A percentile compares a stretch with the other conserved stretches of the same genome.
These are phyloP conservation scores for Xanthoconium separans DNA, from an alignment of 1,284 basidiomycete genomes.

Conservation along the genomic window DNA sequence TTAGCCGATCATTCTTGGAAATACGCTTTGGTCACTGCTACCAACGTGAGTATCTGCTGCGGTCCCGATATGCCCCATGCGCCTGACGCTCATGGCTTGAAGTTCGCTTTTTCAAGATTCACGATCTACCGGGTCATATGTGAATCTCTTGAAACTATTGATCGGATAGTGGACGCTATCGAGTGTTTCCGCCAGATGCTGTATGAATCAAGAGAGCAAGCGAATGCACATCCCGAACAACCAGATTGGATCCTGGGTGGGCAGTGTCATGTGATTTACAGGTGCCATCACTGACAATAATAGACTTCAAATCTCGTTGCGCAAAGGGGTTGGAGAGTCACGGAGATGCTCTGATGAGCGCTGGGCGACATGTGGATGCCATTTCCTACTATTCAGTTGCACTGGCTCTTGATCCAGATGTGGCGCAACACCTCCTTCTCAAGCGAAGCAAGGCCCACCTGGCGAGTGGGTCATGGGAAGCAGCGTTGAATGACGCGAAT, in stretches of 20 bases:
- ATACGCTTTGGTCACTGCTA: neutral
- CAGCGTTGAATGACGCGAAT: neutral
- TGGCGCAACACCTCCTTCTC: neutral
- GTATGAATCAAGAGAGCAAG: neutral
- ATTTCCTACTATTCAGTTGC: neutral
- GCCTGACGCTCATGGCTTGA: neutral
- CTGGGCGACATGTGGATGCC: neutral
- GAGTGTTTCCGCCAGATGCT: neutral
- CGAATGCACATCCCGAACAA: neutral
- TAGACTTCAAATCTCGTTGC: too few relatives aligned
- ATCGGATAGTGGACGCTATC: neutral
- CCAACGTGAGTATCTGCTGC: neutral
- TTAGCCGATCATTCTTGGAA: neutral
- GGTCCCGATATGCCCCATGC: neutral
- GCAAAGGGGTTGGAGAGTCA: too few relatives aligned
- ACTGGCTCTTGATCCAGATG: neutral
- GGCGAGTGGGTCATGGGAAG: neutral
- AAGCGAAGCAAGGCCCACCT: neutral
- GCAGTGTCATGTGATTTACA: too few relatives aligned
- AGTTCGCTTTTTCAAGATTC: neutral
- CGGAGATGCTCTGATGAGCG: neutral
- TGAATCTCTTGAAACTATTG: neutral
- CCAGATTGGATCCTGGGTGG: neutral
- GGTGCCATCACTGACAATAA: neutral
- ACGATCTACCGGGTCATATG: neutral